Evolutionary conservation across 2,329 filamentous ascomycete genomes (phyloP).

Genomic region (Colletotrichum tabaci): DNA sequence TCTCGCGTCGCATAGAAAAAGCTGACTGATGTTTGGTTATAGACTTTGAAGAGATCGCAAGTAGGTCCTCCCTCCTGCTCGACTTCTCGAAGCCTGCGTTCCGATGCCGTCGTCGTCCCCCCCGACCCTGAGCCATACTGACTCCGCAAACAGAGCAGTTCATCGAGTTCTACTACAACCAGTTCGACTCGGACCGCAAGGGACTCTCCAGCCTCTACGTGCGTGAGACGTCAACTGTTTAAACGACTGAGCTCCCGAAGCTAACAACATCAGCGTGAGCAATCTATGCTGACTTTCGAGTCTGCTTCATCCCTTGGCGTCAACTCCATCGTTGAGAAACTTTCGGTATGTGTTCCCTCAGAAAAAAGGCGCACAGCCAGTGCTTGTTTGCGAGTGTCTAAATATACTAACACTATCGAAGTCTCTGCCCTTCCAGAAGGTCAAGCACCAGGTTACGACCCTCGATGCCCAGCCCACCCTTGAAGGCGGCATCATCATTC

Average conservation of each 20-base stretch:
- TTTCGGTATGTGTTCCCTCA: constrained; percentile 71
- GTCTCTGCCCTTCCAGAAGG: constrained; percentile 82
- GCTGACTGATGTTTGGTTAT: constrained; percentile 36
- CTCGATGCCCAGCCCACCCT: constrained; percentile 87
- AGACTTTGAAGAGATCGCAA: constrained; percentile 64
- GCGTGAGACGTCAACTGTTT: constrained; percentile 73
- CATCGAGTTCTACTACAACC: constrained; percentile 90
- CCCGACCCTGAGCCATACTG: constrained; percentile 17
- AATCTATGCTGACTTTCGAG: constrained; percentile 97
- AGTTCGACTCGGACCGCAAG: constrained; percentile 82
- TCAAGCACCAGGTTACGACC: constrained; percentile 83
- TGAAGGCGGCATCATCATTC: constrained; percentile 81
- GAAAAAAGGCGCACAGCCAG: background rate
- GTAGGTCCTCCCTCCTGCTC: constrained; percentile 53
- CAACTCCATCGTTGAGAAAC: constrained; percentile 81
- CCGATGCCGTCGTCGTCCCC: background rate
- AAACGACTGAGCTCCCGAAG: background rate
- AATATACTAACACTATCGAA: constrained; percentile 30
- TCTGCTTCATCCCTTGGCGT: constrained; percentile 75
- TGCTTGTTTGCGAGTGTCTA: background rate
- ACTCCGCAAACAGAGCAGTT: constrained; percentile 78
- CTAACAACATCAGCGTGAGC: constrained; percentile 70
- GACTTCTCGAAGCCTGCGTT: background rate
- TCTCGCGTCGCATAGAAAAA: background rate
- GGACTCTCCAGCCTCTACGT: constrained; percentile 84